Percentiles rank a stretch among this genome's conserved stretches.
These are phyloP conservation scores for Durotheca rogersii DNA, from an alignment of 495 filamentous ascomycete genomes.

Conservation along the genomic window DNA sequence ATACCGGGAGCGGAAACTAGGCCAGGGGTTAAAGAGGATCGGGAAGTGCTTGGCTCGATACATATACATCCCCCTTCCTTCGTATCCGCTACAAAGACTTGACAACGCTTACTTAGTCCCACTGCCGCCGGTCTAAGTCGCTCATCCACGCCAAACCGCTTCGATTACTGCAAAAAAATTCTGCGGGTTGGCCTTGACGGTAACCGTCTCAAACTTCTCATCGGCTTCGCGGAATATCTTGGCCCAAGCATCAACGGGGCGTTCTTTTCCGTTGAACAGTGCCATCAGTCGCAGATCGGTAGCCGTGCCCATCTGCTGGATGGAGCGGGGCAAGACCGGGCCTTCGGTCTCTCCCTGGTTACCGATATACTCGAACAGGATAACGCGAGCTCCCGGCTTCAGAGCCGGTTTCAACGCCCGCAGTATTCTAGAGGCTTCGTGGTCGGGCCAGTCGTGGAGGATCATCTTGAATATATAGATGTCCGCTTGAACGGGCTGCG, in stretches of 20 bases:
- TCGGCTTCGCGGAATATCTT: constrained; percentile 33
- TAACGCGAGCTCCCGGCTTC: constrained; percentile 40
- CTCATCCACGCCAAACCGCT: constrained; percentile 31
- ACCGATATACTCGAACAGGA: constrained; percentile 51
- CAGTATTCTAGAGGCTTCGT: constrained; percentile 47
- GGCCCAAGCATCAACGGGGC: constrained; percentile 31
- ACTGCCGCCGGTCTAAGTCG: no score
- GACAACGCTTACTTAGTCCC: no score
- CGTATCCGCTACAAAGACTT: background rate
- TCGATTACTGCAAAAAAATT: constrained; percentile 33
- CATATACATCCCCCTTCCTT: background rate
- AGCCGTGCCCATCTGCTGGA: constrained; percentile 31
- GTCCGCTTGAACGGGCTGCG: constrained; percentile 53
- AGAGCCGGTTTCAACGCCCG: constrained; percentile 43
- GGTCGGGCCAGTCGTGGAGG: constrained; percentile 54
- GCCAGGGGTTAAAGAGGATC: background rate
- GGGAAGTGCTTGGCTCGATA: background rate
- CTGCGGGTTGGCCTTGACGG: constrained; percentile 26
- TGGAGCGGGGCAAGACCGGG: constrained; percentile 19
- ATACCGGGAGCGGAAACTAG: background rate
- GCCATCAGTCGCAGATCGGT: constrained; percentile 37
- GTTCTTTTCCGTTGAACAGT: constrained; percentile 34
- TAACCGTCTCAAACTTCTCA: constrained; percentile 26
- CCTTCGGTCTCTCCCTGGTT: constrained; percentile 30
- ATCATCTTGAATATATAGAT: constrained; percentile 57